Conservation (phyloP, 352 stramenopile genomes). For the Pythium chondricola region DNA sequence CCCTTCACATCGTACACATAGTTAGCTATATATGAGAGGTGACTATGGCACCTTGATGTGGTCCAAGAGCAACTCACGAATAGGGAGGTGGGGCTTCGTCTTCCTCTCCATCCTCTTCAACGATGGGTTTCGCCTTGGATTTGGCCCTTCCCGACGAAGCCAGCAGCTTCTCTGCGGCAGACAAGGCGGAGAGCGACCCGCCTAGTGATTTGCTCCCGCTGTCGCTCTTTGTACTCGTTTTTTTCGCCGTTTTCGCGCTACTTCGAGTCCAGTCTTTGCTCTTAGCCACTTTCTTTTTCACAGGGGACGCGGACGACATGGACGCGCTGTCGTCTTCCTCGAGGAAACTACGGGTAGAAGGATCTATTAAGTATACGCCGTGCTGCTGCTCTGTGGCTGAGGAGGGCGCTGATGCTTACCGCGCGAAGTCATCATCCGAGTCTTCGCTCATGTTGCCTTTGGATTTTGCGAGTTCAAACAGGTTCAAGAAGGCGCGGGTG, state of each 20-base stretch:
- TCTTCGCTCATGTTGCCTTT: constrained; percentile 27
- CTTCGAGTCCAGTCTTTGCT: constrained; percentile 9
- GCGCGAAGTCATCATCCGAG: constrained; percentile 58
- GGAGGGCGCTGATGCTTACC: constrained; percentile 21
- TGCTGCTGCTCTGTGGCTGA: background rate
- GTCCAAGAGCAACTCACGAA: constrained; percentile 14
- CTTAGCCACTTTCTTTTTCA: constrained; percentile 14
- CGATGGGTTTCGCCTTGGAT: constrained; percentile 6
- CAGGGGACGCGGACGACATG: constrained; percentile 22
- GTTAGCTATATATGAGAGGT: no score
- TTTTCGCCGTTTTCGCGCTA: constrained; percentile 2
- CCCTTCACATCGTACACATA: constrained; percentile 17
- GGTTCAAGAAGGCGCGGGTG: background rate
- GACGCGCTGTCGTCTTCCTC: constrained; percentile 51
- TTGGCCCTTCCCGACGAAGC: constrained; percentile 35
- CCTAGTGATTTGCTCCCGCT: background rate
- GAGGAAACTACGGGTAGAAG: constrained; percentile 34
- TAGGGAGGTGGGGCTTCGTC: constrained; percentile 59
- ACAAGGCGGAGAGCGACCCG: constrained; percentile 29
- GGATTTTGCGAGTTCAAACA: constrained; percentile 6
- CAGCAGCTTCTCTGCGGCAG: constrained; percentile 42
- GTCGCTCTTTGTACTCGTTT: background rate
- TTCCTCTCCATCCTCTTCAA: constrained; percentile 26
- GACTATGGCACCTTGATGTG: background rate
- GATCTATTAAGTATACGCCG: background rate